These are phyloP conservation scores for Talaromyces wortmannii DNA, from an alignment of 495 filamentous ascomycete genomes.

Conservation along the genomic window DNA sequence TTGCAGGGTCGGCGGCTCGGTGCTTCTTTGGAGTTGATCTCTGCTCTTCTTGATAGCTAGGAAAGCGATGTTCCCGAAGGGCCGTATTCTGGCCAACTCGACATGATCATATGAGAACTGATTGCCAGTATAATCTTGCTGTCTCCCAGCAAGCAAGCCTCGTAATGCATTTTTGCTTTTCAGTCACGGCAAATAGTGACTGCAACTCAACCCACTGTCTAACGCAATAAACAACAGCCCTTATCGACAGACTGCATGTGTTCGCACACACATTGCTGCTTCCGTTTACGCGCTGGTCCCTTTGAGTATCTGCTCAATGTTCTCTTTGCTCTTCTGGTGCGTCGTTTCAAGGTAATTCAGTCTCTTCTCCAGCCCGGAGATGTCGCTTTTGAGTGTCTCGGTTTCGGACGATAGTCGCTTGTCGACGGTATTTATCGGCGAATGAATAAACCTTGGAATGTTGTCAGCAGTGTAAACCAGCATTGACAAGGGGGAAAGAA, in stretches of 20 bases:
- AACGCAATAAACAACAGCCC: too few relatives aligned
- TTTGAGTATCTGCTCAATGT: slow-evolving; percentile 79
- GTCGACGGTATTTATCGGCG: slow-evolving; percentile 65
- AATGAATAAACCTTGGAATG: slow-evolving; percentile 70
- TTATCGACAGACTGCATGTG: neutral
- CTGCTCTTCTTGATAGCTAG: too few relatives aligned
- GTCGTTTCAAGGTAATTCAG: slow-evolving; percentile 92
- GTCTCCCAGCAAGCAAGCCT: neutral
- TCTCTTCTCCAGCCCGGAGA: slow-evolving; percentile 78
- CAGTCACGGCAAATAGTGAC: too few relatives aligned
- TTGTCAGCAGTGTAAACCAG: slow-evolving; percentile 2
- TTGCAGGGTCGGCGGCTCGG: too few relatives aligned
- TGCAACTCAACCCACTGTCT: too few relatives aligned
- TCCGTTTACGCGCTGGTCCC: slow-evolving; percentile 7
- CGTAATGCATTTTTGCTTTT: neutral
- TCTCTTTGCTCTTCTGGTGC: slow-evolving; percentile 82
- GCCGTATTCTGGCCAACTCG: too few relatives aligned
- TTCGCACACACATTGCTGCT: neutral
- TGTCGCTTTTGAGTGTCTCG: slow-evolving; percentile 66
- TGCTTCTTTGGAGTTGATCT: too few relatives aligned
- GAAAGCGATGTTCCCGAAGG: too few relatives aligned
- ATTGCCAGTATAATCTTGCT: too few relatives aligned
- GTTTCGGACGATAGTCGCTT: slow-evolving; percentile 70
- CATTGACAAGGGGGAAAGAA: neutral
- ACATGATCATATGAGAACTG: too few relatives aligned